Evolutionary conservation across 2,329 filamentous ascomycete species (phyloP).

Genomic region (Lasiodiplodia theobromae): DNA sequence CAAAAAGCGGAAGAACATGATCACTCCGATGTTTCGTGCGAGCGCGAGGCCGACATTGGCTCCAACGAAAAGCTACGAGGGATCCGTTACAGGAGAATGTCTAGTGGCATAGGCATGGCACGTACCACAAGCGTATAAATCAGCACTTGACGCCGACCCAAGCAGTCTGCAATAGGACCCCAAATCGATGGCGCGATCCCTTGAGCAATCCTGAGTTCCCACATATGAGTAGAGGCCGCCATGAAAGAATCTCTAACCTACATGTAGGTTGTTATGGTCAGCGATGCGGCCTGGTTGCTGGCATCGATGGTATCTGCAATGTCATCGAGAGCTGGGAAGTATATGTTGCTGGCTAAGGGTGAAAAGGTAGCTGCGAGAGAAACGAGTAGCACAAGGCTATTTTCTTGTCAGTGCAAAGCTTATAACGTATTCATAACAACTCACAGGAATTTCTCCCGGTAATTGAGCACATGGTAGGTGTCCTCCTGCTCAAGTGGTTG

Average conservation of each 20-base stretch:
- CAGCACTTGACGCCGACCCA: constrained; percentile 20
- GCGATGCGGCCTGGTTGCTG: constrained; percentile 5
- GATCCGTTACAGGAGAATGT: background rate
- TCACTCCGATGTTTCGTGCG: constrained; percentile 15
- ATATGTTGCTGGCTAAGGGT: constrained; percentile 21
- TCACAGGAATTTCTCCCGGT: background rate
- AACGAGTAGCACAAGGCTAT: constrained; percentile 15
- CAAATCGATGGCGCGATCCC: constrained; percentile 53
- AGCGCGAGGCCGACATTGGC: constrained; percentile 23
- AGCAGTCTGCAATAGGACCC: constrained; percentile 30
- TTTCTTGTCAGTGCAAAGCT: background rate
- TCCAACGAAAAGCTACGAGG: constrained; percentile 7
- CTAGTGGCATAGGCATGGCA: background rate
- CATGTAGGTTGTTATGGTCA: constrained; percentile 26
- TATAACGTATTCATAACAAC: background rate
- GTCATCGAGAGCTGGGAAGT: constrained; percentile 20
- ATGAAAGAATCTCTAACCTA: background rate
- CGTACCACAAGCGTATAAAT: constrained; percentile 17
- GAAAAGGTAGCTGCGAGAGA: constrained; percentile 26
- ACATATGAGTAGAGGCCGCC: background rate
- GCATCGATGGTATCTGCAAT: constrained; percentile 17
- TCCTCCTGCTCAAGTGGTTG: background rate
- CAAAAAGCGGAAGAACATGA: constrained; percentile 24
- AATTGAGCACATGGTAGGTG: background rate
- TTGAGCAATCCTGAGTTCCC: constrained; percentile 52